Percentiles rank a stretch among this genome's conserved stretches.
Evolutionary conservation across 2,329 filamentous ascomycete genomes (phyloP).

Genomic region (Exserohilum turcica): DNA sequence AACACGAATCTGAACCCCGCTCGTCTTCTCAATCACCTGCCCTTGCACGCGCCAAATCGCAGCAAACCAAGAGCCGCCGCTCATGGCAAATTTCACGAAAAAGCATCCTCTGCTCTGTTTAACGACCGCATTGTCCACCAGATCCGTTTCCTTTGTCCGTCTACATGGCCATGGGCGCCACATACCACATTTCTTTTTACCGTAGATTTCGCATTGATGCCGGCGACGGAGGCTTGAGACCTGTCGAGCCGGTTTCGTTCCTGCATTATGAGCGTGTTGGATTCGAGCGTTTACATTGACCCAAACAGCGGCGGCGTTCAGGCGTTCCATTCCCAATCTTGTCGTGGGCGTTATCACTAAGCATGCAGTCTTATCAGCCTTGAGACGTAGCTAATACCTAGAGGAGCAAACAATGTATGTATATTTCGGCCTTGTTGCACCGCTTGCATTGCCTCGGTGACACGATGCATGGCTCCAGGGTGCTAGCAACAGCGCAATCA

Average conservation of each 20-base stretch:
- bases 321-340: constrained; percentile 6
- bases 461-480: not conserved
- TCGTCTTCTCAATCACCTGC: not conserved
- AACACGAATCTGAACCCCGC: constrained; percentile 3
- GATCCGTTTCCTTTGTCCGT: not conserved
- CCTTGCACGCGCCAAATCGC: constrained; percentile 4
- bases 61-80: constrained; percentile 6
- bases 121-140: not conserved
- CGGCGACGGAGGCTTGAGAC: not conserved
- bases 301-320: constrained; percentile 9
- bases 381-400: not conserved
- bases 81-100: constrained; percentile 12
- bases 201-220: not conserved
- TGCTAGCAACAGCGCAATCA: not conserved
- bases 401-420: constrained; percentile 2
- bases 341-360: constrained; percentile 4
- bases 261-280: constrained; percentile 6
- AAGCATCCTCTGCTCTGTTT: constrained; percentile 17
- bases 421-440: not conserved
- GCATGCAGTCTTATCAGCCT: not conserved
- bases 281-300: constrained; percentile 10
- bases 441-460: not conserved
- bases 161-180: not conserved
- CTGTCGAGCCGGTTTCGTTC: not conserved
- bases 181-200: not conserved